These are phyloP conservation scores for Xylariaceae sp. DNA, from an alignment of 2,329 filamentous ascomycete genomes.

Conservation along the genomic window DNA sequence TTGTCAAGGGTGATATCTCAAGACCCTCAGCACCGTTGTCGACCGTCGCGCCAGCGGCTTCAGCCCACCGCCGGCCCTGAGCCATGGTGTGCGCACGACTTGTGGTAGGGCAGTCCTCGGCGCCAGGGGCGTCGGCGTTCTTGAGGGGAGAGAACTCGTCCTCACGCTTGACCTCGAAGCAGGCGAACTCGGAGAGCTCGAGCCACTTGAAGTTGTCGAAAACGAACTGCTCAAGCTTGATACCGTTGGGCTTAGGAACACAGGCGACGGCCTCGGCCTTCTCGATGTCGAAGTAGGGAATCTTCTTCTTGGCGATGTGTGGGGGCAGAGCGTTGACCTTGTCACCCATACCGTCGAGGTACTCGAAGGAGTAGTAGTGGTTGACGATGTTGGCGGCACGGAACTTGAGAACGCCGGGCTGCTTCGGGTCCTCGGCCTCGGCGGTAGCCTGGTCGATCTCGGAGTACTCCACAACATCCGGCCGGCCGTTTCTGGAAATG, in stretches of 20 bases:
- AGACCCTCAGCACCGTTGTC: conserved; percentile 57
- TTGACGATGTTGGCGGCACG: conserved; percentile 99
- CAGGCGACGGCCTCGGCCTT: conserved; percentile 76
- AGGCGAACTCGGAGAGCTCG: conserved; percentile 82
- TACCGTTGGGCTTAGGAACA: conserved; percentile 74
- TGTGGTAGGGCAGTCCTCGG: conserved; percentile 79
- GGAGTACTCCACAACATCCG: conserved; percentile 97
- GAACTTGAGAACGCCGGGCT: conserved; percentile 82
- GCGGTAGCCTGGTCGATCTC: conserved; percentile 90
- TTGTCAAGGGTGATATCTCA: conserved; percentile 87
- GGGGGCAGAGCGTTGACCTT: conserved; percentile 86
- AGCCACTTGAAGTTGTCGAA: conserved; percentile 97
- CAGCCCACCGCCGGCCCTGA: conserved; percentile 82
- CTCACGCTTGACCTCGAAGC: conserved; percentile 91
- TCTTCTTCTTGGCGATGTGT: conserved; percentile 98
- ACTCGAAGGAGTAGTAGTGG: conserved; percentile 96
- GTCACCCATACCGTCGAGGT: conserved; percentile 82
- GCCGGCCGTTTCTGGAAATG: conserved; percentile 88
- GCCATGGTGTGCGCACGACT: conserved; percentile 85
- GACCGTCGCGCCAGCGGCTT: conserved; percentile 71
- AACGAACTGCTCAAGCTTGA: conserved; percentile 99
- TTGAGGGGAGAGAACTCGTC: conserved; percentile 98
- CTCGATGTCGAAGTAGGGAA: conserved; percentile 72
- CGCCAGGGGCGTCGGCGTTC: conserved; percentile 50
- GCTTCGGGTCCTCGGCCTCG: conserved; percentile 77